A percentile compares a stretch with the other conserved stretches of the same genome.
These are phyloP conservation scores for Chalciporus chontae DNA, from an alignment of 768 basidiomycete species.

Conservation along the genomic window DNA sequence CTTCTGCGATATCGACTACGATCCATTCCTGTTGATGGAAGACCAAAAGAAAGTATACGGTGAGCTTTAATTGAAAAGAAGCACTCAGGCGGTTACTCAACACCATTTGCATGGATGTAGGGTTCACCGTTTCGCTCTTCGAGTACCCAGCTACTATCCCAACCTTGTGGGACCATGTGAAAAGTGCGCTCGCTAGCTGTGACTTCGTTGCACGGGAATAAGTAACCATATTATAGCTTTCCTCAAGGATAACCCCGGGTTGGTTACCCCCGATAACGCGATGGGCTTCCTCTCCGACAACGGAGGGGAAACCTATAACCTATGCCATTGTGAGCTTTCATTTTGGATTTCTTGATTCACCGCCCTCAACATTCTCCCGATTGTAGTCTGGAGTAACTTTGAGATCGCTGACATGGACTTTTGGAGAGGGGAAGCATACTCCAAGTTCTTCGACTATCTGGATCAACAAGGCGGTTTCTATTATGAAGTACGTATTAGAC, in stretches of 20 bases:
- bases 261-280: conserved; percentile 60
- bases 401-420: conserved; percentile 89
- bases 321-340: conserved; percentile 65
- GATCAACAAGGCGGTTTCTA: conserved; percentile 87
- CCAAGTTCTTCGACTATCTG: conserved; percentile 76
- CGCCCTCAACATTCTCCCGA: conserved; percentile 18
- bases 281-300: conserved; percentile 74
- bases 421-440: conserved; percentile 83
- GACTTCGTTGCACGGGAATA: neutral
- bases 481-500: conserved; percentile 62
- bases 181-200: conserved; percentile 40
- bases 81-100: conserved; percentile 19
- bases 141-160: conserved; percentile 82
- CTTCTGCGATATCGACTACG: conserved; percentile 76
- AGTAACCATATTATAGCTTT: conserved; percentile 51
- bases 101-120: conserved; percentile 32
- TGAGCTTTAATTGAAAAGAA: conserved; percentile 15
- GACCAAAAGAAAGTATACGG: conserved; percentile 83
- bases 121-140: conserved; percentile 74
- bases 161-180: conserved; percentile 73
- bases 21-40: conserved; percentile 81
- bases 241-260: conserved; percentile 55
- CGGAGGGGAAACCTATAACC: conserved; percentile 64
- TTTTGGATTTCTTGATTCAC: neutral
- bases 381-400: conserved; percentile 67